Evolutionary conservation across 2,329 filamentous ascomycete species (phyloP).

Genomic region (Myriosclerotinia curreyana): DNA sequence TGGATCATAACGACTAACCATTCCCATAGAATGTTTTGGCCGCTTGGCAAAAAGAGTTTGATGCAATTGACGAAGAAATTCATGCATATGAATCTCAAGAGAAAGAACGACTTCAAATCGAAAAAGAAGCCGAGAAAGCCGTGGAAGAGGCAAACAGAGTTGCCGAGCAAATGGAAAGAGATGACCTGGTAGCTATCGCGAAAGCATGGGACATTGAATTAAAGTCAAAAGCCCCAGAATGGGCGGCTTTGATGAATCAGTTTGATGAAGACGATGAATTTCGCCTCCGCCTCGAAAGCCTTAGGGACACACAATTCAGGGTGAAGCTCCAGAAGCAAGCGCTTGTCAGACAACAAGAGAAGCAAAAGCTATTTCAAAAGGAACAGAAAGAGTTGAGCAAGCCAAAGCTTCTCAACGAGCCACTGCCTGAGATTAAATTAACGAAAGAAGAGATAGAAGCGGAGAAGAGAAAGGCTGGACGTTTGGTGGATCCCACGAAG

Average conservation of each 20-base stretch:
- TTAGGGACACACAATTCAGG: conserved; percentile 25
- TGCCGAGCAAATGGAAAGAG: conserved; percentile 23
- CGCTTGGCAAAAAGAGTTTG: conserved; percentile 34
- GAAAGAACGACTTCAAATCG: conserved; percentile 25
- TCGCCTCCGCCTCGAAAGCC: conserved; percentile 20
- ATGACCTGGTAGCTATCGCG: conserved; percentile 18
- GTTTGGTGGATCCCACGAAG: conserved; percentile 31
- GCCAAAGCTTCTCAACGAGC: conserved; percentile 29
- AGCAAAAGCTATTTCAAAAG: conserved; percentile 6
- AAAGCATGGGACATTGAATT: conserved; percentile 18
- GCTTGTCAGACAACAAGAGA: conserved; percentile 16
- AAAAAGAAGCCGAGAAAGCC: conserved; percentile 27
- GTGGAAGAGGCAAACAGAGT: conserved; percentile 26
- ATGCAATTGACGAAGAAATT: conserved; percentile 32
- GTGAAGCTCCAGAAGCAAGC: conserved; percentile 20
- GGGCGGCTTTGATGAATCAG: conserved; percentile 16
- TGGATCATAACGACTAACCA: background rate
- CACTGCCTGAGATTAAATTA: conserved; percentile 28
- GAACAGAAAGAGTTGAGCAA: conserved; percentile 17
- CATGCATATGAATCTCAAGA: conserved; percentile 30
- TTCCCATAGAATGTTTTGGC: conserved; percentile 25
- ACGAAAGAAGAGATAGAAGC: conserved; percentile 33
- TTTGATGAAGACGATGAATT: conserved; percentile 14
- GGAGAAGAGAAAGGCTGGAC: conserved; percentile 31
- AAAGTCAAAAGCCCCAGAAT: conserved; percentile 9